phyloP scores from a whole-genome alignment of 257 asterid genomes.

The Lycium barbarum region DNA sequence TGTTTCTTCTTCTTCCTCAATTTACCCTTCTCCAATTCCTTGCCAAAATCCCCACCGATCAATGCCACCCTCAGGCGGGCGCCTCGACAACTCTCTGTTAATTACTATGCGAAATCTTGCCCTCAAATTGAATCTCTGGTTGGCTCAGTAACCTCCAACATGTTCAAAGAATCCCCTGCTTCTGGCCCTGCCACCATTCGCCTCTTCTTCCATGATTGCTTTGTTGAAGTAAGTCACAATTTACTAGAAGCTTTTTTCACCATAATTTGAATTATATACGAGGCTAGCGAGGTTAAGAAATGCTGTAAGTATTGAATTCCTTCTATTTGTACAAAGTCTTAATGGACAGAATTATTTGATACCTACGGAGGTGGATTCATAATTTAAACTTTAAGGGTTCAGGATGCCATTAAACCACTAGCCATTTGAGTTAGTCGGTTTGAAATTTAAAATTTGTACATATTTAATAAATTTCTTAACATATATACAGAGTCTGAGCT shows the following conservation, averaged over 20 bases:
- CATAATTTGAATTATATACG: constrained; percentile 1
- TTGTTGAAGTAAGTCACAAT: constrained; percentile 57
- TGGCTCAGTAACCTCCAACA: constrained; percentile 71
- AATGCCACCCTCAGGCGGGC: constrained; percentile 28
- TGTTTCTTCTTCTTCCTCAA: constrained; percentile 33
- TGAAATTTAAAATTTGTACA: background rate
- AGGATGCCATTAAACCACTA: background rate
- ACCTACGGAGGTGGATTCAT: background rate
- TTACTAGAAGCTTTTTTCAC: background rate
- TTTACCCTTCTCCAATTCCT: constrained; percentile 33
- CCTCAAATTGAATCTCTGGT: constrained; percentile 82
- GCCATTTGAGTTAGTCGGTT: background rate
- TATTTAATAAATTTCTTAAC: background rate
- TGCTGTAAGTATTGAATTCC: background rate
- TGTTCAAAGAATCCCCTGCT: constrained; percentile 71
- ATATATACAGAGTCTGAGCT: background rate
- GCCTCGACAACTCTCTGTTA: constrained; percentile 56
- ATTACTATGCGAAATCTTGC: constrained; percentile 75
- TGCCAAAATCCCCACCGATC: constrained; percentile 33
- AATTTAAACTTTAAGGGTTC: background rate
- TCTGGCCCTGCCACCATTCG: constrained; percentile 96
- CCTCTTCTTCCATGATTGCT: constrained; percentile 97
- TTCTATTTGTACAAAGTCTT: background rate
- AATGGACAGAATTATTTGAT: background rate
- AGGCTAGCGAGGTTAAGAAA: background rate